These are phyloP conservation scores for Ophiostoma angusticollis DNA, from an alignment of 2,329 filamentous ascomycete genomes.

Conservation along the genomic window DNA sequence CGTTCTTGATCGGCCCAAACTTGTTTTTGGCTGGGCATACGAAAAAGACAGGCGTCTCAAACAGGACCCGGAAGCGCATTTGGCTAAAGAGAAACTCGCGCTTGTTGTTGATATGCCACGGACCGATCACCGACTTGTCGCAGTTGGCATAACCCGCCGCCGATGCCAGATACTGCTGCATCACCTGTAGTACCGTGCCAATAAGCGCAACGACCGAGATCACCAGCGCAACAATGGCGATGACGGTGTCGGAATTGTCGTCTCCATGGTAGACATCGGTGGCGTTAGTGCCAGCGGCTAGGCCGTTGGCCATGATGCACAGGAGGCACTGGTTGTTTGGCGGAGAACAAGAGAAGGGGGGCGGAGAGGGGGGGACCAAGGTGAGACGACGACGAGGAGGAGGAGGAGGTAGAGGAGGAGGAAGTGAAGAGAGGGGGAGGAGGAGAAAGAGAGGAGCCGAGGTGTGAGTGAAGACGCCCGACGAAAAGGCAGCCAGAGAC, in stretches of 20 bases:
- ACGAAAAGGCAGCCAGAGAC: too few relatives aligned
- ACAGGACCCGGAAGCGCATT: constrained; percentile 36
- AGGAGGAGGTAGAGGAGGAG: not conserved
- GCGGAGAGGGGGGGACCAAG: not conserved
- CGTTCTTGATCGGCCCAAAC: constrained; percentile 20
- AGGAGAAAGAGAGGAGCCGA: too few relatives aligned
- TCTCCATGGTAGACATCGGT: not conserved
- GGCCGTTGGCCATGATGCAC: constrained; percentile 1
- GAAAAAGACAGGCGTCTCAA: constrained; percentile 38
- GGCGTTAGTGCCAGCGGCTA: not conserved
- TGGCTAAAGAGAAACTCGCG: constrained; percentile 29
- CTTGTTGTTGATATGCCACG: constrained; percentile 29
- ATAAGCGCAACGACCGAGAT: constrained; percentile 34
- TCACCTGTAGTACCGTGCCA: constrained; percentile 33
- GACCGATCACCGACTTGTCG: constrained; percentile 34
- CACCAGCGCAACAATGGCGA: constrained; percentile 32
- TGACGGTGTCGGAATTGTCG: constrained; percentile 21
- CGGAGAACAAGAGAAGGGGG: not conserved
- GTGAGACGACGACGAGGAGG: too few relatives aligned
- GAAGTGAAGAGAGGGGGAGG: not conserved
- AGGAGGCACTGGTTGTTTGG: not conserved
- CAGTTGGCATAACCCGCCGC: constrained; percentile 37
- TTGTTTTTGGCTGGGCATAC: constrained; percentile 30
- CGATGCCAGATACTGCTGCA: constrained; percentile 38
- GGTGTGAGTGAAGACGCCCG: too few relatives aligned